Evolutionary conservation across 139 green algal genomes (phyloP).

Genomic region (Micractinium sp.): DNA sequence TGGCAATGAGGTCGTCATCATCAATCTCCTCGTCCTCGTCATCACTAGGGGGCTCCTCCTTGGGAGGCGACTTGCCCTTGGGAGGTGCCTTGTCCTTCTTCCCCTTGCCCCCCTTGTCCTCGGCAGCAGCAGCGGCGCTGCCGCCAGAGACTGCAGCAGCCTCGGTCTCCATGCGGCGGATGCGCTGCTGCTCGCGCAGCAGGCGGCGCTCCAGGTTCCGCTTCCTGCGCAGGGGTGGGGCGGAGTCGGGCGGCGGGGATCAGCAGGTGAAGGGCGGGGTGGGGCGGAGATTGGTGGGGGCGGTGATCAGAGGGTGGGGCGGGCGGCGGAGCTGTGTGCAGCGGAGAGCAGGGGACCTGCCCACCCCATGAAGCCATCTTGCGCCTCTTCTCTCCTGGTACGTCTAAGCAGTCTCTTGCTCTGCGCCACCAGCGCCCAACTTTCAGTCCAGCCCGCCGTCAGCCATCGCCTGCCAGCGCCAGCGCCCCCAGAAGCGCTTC

Average conservation of each 20-base stretch:
- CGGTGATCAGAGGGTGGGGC: too few species aligned
- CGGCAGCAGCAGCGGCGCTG: neutral
- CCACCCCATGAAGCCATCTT: neutral
- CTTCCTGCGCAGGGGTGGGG: neutral
- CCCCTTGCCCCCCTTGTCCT: neutral
- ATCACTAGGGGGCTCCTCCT: neutral
- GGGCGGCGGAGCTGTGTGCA: neutral
- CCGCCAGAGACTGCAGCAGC: neutral
- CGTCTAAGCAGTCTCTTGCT: too few species aligned
- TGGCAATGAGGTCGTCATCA: conserved; percentile 60
- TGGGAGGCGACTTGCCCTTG: conserved; percentile 5
- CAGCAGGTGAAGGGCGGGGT: neutral
- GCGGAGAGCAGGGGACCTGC: neutral
- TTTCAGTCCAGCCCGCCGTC: too few species aligned
- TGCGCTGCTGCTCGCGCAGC: conserved; percentile 47
- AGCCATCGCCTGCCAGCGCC: too few species aligned
- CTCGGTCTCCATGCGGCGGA: conserved; percentile 36
- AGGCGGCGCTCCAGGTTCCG: conserved; percentile 40
- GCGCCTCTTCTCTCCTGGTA: too few species aligned
- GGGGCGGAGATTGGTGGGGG: neutral
- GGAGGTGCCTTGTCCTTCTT: neutral
- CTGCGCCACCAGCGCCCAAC: too few species aligned
- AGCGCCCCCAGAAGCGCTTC: too few species aligned
- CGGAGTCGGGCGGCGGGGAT: neutral
- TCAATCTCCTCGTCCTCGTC: conserved; percentile 44